Base-by-base conservation (phyloP, 2,329 filamentous ascomycete genomes). In the Xylariaceae sp. region DNA sequence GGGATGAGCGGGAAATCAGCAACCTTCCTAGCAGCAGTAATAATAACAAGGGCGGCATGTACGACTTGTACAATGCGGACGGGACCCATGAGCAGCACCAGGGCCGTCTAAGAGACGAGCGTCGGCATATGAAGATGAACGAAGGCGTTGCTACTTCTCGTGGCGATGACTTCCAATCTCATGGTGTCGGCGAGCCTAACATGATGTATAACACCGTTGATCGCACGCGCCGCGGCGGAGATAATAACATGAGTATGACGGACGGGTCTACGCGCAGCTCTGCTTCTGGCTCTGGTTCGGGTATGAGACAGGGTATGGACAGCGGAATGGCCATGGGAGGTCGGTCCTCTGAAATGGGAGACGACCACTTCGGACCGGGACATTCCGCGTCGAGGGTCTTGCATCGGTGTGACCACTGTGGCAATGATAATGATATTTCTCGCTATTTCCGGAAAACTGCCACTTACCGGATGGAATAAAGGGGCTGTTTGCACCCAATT, bases 391-490 rank as follows among this genome's bases (percentile, higher is more conserved):
- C 54, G 11, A 56, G 54, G 42, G 46, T 60, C 5, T 14, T 55
- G 33, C 53, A 58, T 36, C 32, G 37, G 4, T 53, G 55, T 40
- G 42, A 57, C 36, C 50, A 55, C 10, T 56, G 53, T 22, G 52
- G 55, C 2, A 22, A 39, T 11, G 54, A 55, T 8, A 55, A 53
- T 16, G 52, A 59, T 40, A 59, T 59, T 29, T 52, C 47, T 37
- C 38, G 39, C 3, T 56, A 59, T 27, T 59, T 59, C 44, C 45
- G 40, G 22, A 52, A 55, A 44, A 53, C 58, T 14, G 55, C 49
- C 2, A 49, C 54, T 2, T 60, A 57, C 34, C 52, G 55, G n/a
- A 50, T 55, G 44, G 40, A 34, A 14, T 49, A 27, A 42, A 34
- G 7, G 27, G 25, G 25, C 14, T 29, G 14, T 36, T 14, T 36